phyloP scores from a whole-genome alignment of 1,284 basidiomycete genomes.

The Boletus austroedulis region DNA sequence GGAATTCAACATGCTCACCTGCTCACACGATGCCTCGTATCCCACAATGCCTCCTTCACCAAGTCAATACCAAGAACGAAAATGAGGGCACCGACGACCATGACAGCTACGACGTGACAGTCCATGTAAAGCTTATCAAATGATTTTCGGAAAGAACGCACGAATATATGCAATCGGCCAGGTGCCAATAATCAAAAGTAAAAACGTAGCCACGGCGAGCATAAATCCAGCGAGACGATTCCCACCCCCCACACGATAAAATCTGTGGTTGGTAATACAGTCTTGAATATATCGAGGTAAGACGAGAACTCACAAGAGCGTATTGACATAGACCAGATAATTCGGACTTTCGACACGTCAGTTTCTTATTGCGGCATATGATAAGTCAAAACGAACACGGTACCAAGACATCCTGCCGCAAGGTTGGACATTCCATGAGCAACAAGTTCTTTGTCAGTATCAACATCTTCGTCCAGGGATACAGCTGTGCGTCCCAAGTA shows the following conservation, averaged over 20 bases:
- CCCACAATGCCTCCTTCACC: constrained; percentile 94
- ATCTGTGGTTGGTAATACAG: constrained; percentile 41
- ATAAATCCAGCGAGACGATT: constrained; percentile 84
- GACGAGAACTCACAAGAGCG: constrained; percentile 61
- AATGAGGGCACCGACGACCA: constrained; percentile 90
- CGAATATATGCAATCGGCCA: constrained; percentile 86
- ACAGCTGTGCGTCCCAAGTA: constrained; percentile 53
- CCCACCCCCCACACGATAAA: constrained; percentile 92
- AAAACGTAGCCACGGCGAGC: constrained; percentile 73
- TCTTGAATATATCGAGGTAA: constrained; percentile 5
- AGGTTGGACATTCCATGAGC: constrained; percentile 94
- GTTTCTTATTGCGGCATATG: not conserved
- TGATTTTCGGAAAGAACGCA: constrained; percentile 43
- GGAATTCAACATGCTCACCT: constrained; percentile 46
- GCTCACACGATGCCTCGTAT: constrained; percentile 87
- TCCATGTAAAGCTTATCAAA: not conserved
- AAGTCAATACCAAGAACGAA: constrained; percentile 95
- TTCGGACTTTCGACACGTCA: constrained; percentile 54
- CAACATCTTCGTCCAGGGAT: constrained; percentile 87
- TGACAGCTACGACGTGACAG: constrained; percentile 67
- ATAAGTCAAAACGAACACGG: constrained; percentile 54
- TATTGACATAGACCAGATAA: constrained; percentile 89
- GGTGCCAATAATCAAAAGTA: constrained; percentile 81
- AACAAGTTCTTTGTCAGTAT: constrained; percentile 91
- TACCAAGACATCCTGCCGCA: constrained; percentile 75